phyloP scores from a whole-genome alignment of 345 rosid species.

The Syzygium oleosum region DNA sequence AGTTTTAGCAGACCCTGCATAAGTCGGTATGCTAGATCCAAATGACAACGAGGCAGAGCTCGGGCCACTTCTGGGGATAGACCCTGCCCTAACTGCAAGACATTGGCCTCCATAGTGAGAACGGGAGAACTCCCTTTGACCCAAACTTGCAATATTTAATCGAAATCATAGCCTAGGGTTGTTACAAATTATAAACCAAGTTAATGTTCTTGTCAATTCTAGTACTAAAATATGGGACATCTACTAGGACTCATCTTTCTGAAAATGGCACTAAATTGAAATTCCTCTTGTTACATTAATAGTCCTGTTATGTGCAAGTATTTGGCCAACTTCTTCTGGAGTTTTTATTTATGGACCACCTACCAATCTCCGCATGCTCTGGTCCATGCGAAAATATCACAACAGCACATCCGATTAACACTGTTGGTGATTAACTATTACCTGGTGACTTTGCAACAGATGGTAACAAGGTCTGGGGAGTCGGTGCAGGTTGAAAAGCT shows the following conservation, averaged over 20 bases:
- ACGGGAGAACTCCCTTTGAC: neutral
- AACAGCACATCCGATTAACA: neutral
- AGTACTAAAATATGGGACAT: neutral
- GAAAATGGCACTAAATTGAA: neutral
- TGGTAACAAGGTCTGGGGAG: slow-evolving; percentile 35
- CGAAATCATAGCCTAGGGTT: neutral
- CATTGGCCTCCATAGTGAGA: neutral
- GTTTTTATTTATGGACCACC: neutral
- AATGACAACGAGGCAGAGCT: slow-evolving; percentile 76
- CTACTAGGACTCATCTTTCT: neutral
- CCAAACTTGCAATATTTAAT: neutral
- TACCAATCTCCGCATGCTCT: neutral
- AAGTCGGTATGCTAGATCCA: slow-evolving; percentile 77
- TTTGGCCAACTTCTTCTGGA: neutral
- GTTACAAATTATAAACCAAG: neutral
- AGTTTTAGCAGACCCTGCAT: slow-evolving; percentile 83
- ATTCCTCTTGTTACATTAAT: neutral
- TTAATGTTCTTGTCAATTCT: neutral
- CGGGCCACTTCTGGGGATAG: slow-evolving; percentile 51
- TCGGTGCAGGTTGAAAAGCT: slow-evolving; percentile 21
- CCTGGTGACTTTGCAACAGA: slow-evolving; percentile 74
- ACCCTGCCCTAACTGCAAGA: slow-evolving; percentile 54
- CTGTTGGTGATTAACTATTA: neutral
- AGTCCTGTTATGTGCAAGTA: neutral
- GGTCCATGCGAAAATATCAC: neutral